Evolutionary conservation across 129 eudicot species (phyloP).

Genomic region (Centella asiatica): DNA sequence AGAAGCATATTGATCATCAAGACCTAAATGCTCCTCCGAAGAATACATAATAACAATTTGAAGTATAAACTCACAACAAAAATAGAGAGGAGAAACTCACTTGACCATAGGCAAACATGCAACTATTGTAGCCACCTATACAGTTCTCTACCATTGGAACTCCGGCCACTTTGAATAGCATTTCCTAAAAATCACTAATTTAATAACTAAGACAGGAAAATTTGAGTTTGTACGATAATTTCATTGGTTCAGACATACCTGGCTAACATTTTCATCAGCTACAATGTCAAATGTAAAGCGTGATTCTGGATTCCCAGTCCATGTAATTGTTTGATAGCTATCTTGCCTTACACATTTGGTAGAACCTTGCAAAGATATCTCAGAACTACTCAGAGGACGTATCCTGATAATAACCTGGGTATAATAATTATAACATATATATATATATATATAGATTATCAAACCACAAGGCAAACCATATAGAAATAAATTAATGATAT

Average conservation of each 20-base stretch:
- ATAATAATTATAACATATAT: neutral
- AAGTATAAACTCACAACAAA: too few species aligned
- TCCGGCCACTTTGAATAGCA: constrained; percentile 81
- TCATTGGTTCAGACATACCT: constrained; percentile 35
- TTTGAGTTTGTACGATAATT: neutral
- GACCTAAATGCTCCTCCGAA: too few species aligned
- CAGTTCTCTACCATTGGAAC: constrained; percentile 99
- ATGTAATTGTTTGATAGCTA: constrained; percentile 64
- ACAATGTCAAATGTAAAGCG: constrained; percentile 88
- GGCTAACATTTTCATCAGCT: constrained; percentile 80
- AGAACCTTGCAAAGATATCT: constrained; percentile 56
- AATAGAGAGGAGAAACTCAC: constrained; percentile 39
- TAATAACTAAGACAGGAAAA: neutral
- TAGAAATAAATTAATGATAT: neutral
- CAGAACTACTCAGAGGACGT: constrained; percentile 68
- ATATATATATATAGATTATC: neutral
- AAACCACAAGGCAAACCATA: neutral
- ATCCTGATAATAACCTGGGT: constrained; percentile 72
- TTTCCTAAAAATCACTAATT: constrained; percentile 50
- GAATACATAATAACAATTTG: too few species aligned
- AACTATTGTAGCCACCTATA: constrained; percentile 88
- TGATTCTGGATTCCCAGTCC: constrained; percentile 78
- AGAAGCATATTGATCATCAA: too few species aligned
- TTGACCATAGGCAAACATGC: constrained; percentile 98
- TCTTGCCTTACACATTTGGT: constrained; percentile 84